phyloP scores from a whole-genome alignment of 164 flowering plant species.

The Stephania yunnanensis region DNA sequence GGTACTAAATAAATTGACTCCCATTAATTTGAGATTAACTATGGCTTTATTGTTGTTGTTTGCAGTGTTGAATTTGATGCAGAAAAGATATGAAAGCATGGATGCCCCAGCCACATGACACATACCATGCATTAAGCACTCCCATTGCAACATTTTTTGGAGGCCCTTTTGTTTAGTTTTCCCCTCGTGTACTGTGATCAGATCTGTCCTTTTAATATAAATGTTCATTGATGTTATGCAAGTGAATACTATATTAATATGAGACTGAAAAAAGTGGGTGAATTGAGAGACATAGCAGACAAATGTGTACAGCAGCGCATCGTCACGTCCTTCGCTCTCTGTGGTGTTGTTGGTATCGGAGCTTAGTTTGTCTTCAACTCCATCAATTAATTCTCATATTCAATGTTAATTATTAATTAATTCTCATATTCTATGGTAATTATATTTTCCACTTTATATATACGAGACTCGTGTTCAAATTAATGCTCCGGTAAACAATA shows the following conservation, averaged over 20 bases:
- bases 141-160: background rate
- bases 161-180: background rate
- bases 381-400: background rate
- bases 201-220: background rate
- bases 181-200: background rate
- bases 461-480: background rate
- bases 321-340: background rate
- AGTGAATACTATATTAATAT: background rate
- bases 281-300: background rate
- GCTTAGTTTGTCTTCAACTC: conserved; percentile 2
- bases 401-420: background rate
- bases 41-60: too few relatives aligned
- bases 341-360: background rate
- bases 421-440: background rate
- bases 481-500: too few relatives aligned
- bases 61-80: too few relatives aligned
- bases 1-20: too few relatives aligned
- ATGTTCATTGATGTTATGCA: background rate
- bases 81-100: too few relatives aligned
- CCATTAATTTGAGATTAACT: too few relatives aligned
- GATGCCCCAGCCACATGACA: too few relatives aligned
- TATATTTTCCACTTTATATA: background rate
- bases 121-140: background rate
- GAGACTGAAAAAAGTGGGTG: background rate
- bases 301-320: conserved; percentile 2